These are phyloP conservation scores for Penicillium sp. DNA, from an alignment of 2,329 filamentous ascomycete genomes.

Conservation along the genomic window DNA sequence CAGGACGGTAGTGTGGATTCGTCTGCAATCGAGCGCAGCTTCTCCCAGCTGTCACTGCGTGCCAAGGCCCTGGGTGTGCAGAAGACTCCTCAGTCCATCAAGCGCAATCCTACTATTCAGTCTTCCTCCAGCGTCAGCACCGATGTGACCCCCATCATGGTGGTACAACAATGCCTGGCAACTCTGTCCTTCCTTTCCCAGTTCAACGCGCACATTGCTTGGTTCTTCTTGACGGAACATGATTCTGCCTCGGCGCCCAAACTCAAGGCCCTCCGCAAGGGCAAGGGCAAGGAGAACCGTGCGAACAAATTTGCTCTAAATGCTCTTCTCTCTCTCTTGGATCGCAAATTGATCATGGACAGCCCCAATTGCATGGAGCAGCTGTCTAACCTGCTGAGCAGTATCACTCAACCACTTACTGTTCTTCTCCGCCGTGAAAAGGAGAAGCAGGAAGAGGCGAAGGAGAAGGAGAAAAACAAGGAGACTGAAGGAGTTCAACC, in stretches of 20 bases:
- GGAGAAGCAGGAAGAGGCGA: constrained; percentile 62
- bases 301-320: constrained; percentile 90
- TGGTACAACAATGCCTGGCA: constrained; percentile 92
- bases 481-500: constrained; percentile 34
- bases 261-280: constrained; percentile 76
- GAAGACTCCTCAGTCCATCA: constrained; percentile 81
- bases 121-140: constrained; percentile 64
- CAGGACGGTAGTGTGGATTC: constrained; percentile 95
- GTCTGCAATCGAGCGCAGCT: constrained; percentile 91
- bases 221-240: constrained; percentile 93
- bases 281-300: constrained; percentile 83
- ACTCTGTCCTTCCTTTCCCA: constrained; percentile 81
- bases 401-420: constrained; percentile 84
- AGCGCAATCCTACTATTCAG: constrained; percentile 72
- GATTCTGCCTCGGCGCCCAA: constrained; percentile 80
- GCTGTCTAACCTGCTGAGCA: constrained; percentile 82
- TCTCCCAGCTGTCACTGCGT: constrained; percentile 87
- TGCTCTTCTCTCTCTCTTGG: constrained; percentile 81
- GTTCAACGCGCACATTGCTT: constrained; percentile 84
- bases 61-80: constrained; percentile 78
- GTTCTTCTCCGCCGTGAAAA: constrained; percentile 82
- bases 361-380: constrained; percentile 97
- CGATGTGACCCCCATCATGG: constrained; percentile 90
- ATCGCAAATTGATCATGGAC: constrained; percentile 94
- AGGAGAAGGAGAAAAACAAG: constrained; percentile 44